phyloP scores from a whole-genome alignment of 495 filamentous ascomycete genomes.

The Clavariopsis aquatica region DNA sequence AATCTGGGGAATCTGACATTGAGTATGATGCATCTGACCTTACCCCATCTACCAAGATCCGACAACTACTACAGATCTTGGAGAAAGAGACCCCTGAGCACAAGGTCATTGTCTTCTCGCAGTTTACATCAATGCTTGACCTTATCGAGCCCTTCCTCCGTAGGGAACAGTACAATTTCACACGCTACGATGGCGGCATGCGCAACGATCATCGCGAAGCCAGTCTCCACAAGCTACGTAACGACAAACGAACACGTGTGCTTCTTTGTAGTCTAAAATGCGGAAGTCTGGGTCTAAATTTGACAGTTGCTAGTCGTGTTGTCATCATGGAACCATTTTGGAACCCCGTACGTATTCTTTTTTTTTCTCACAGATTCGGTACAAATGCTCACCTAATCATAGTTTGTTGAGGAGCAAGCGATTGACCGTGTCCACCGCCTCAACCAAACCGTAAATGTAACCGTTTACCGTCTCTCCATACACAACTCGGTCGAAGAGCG shows the following conservation, averaged over 20 bases:
- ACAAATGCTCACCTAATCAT: conserved; percentile 35
- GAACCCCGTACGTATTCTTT: conserved; percentile 71
- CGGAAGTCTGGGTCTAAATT: conserved; percentile 87
- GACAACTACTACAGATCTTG: conserved; percentile 77
- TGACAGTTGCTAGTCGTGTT: conserved; percentile 90
- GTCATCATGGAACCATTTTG: conserved; percentile 97
- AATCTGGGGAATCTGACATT: conserved; percentile 47
- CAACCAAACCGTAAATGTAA: conserved; percentile 89
- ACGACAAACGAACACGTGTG: conserved; percentile 70
- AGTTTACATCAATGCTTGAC: conserved; percentile 97
- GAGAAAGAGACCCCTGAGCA: conserved; percentile 71
- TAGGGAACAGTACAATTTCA: conserved; percentile 68
- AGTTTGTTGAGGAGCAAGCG: conserved; percentile 97
- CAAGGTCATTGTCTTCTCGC: conserved; percentile 98
- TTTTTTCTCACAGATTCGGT: background rate
- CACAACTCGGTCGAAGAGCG: conserved; percentile 83
- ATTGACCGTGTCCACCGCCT: conserved; percentile 97
- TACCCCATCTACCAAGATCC: conserved; percentile 85
- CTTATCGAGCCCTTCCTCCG: conserved; percentile 89
- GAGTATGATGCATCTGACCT: conserved; percentile 48
- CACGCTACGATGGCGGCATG: conserved; percentile 95
- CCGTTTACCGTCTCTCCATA: conserved; percentile 91
- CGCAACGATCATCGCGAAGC: conserved; percentile 89
- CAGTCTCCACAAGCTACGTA: conserved; percentile 72
- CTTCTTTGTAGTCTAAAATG: conserved; percentile 91